These are phyloP conservation scores for Eucalyptus sp. DNA, from an alignment of 345 rosid species.

Conservation along the genomic window DNA sequence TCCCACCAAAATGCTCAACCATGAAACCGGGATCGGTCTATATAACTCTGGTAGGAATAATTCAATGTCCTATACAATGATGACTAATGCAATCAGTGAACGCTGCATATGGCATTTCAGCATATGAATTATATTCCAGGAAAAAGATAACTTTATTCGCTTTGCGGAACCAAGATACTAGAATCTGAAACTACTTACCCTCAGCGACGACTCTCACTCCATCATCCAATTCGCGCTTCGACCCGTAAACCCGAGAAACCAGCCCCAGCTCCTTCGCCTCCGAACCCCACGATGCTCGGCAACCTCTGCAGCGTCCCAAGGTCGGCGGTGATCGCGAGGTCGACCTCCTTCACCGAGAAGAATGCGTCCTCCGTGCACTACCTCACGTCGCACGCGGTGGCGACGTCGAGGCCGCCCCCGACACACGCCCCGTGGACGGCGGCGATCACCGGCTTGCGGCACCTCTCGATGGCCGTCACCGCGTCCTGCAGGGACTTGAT, in stretches of 20 bases:
- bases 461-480: slow-evolving; percentile 57
- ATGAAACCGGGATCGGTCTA: not conserved
- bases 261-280: slow-evolving; percentile 75
- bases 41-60: not conserved
- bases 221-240: slow-evolving; percentile 37
- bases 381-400: slow-evolving; percentile 78
- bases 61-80: not conserved
- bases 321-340: slow-evolving; percentile 69
- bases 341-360: slow-evolving; percentile 79
- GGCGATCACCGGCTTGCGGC: slow-evolving; percentile 78
- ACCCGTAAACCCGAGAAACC: slow-evolving; percentile 54
- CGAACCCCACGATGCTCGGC: slow-evolving; percentile 52
- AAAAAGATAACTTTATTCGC: not conserved
- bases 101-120: not conserved
- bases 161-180: not conserved
- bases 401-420: slow-evolving; percentile 16
- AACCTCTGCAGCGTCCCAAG: slow-evolving; percentile 77
- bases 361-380: slow-evolving; percentile 46
- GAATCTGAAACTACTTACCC: slow-evolving; percentile 24
- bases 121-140: not conserved
- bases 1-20: not conserved
- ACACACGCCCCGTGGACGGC: slow-evolving; percentile 32
- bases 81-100: not conserved
- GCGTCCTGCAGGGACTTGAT: slow-evolving; percentile 56
- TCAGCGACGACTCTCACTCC: slow-evolving; percentile 41